A percentile compares a stretch with the other conserved stretches of the same genome.
phyloP scores from a whole-genome alignment of 2,329 filamentous ascomycete genomes.

The Cladosporium sp. region DNA sequence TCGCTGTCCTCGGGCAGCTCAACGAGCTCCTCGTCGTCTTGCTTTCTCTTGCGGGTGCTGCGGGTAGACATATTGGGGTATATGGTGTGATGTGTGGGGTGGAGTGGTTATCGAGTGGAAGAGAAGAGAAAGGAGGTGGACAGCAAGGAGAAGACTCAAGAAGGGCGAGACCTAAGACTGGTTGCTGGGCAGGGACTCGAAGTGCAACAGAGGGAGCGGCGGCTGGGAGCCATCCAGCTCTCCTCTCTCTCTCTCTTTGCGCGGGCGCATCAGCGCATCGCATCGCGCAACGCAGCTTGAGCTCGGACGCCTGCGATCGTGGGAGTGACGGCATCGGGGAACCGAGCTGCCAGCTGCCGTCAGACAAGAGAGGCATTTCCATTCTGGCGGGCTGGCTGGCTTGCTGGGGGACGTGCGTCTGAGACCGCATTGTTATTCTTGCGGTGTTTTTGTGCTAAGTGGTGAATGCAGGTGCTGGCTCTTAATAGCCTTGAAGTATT shows the following conservation, averaged over 20 bases:
- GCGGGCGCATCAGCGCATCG: neutral
- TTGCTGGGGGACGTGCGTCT: neutral
- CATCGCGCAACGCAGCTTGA: conserved; percentile 9
- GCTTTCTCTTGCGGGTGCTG: conserved; percentile 36
- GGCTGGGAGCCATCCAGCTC: neutral
- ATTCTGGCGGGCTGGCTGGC: neutral
- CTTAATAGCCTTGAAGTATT: neutral
- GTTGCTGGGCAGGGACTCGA: conserved; percentile 4
- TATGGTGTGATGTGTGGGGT: neutral
- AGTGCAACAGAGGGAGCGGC: neutral
- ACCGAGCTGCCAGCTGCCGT: neutral
- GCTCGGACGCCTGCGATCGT: conserved; percentile 9
- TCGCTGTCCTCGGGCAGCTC: conserved; percentile 37
- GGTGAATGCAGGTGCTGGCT: too few relatives aligned
- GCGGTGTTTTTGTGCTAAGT: neutral
- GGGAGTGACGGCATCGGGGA: neutral
- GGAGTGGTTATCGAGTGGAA: conserved; percentile 29
- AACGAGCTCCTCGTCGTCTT: conserved; percentile 39
- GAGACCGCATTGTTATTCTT: neutral
- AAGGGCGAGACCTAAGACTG: neutral
- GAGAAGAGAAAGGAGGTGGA: neutral
- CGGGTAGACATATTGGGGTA: neutral
- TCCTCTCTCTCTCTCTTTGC: neutral
- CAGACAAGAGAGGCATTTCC: neutral
- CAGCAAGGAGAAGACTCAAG: neutral